A percentile compares a stretch with the other conserved stretches of the same genome.
Conservation (phyloP, 805 yeast species). For the Debaryomyces maramus region DNA sequence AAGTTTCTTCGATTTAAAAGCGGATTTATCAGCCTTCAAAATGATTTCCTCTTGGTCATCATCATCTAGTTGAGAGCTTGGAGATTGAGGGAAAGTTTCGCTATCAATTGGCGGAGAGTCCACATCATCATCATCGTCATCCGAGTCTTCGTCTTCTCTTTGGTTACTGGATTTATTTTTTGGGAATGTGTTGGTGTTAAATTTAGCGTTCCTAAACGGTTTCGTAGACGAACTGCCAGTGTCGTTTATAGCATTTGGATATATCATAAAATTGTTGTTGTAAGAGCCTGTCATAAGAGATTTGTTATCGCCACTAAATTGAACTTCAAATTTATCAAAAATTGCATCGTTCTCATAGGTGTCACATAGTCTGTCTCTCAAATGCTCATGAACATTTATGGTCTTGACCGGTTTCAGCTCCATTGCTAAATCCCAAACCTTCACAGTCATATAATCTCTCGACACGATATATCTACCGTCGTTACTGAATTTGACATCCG, state of each 20-base stretch:
- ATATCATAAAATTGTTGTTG: conserved; percentile 95
- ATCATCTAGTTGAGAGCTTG: conserved; percentile 30
- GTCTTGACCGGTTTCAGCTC: conserved; percentile 93
- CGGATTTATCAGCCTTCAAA: conserved; percentile 96
- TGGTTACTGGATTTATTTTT: conserved; percentile 2
- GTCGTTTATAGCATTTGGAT: conserved; percentile 70
- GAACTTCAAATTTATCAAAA: conserved; percentile 97
- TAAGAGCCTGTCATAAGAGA: conserved; percentile 96
- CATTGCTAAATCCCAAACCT: conserved; percentile 98
- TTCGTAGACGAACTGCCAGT: conserved; percentile 2
- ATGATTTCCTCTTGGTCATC: conserved; percentile 60
- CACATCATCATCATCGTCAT: conserved; percentile 30
- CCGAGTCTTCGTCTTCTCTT: conserved; percentile 12
- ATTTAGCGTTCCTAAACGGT: conserved; percentile 1
- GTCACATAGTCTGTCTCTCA: conserved; percentile 90
- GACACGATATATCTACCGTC: conserved; percentile 96
- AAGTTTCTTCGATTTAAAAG: conserved; percentile 79
- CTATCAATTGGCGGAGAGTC: conserved; percentile 27
- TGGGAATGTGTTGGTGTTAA: conserved; percentile 1
- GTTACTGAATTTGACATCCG: conserved; percentile 88
- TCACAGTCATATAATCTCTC: conserved; percentile 95
- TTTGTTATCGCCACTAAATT: conserved; percentile 88
- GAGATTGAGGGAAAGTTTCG: conserved; percentile 31
- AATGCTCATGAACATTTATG: conserved; percentile 91
- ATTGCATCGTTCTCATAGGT: conserved; percentile 98